Percentiles rank a stretch among this genome's conserved stretches.
Evolutionary conservation across 1,139 yeast genomes (phyloP).

Genomic region (Saccharomyces hybrid): DNA sequence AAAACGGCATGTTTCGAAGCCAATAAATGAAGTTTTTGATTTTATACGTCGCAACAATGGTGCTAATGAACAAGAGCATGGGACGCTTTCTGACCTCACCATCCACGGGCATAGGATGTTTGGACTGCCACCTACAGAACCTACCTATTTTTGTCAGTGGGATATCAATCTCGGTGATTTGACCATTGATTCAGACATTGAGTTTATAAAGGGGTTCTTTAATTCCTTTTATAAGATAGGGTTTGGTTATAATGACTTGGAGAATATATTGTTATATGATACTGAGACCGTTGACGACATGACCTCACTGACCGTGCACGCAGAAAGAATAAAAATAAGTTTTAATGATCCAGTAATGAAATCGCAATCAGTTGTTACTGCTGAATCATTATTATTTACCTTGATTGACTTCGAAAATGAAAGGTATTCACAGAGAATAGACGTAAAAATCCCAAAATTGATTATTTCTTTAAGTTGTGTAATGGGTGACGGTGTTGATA

Average conservation of each 20-base stretch:
- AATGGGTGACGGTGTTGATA: constrained; percentile 14
- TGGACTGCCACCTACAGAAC: no score
- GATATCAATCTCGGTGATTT: no score
- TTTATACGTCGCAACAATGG: no score
- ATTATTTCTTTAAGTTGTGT: constrained; percentile 26
- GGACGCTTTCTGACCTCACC: no score
- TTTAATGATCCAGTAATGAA: constrained; percentile 30
- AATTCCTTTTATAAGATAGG: constrained; percentile 43
- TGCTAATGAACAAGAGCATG: no score
- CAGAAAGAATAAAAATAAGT: constrained; percentile 29
- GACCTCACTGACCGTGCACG: constrained; percentile 40
- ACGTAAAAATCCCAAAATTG: constrained; percentile 43
- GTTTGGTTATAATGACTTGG: constrained; percentile 63
- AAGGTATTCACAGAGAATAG: constrained; percentile 52
- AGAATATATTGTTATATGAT: constrained; percentile 58
- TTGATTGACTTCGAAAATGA: constrained; percentile 65
- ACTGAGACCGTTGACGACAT: constrained; percentile 61
- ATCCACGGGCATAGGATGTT: no score
- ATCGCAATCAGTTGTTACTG: constrained; percentile 26
- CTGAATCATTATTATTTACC: constrained; percentile 40
- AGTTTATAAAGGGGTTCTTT: constrained; percentile 41
- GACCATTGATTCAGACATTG: constrained; percentile 44
- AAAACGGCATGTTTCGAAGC: no score
- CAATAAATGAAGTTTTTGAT: no score
- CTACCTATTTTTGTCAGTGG: no score